Percentiles rank a stretch among this genome's conserved stretches.
These are phyloP conservation scores for Colletotrichum abscissum DNA, from an alignment of 2,329 filamentous ascomycete species.

Conservation along the genomic window DNA sequence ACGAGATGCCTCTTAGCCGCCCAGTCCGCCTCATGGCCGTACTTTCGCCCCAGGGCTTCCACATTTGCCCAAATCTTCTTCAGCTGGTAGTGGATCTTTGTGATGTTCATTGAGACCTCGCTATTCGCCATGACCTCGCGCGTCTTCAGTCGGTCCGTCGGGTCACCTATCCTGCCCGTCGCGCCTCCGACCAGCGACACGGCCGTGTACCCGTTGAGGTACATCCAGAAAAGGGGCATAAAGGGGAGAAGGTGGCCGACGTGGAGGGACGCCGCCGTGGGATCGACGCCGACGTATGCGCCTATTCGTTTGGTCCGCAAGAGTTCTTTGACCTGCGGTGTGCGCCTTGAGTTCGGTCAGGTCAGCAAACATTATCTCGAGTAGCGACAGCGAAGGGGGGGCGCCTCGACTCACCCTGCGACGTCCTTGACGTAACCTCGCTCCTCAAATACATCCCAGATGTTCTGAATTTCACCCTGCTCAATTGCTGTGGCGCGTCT, in stretches of 20 bases:
- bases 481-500: slow-evolving; percentile 58
- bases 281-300: slow-evolving; percentile 85
- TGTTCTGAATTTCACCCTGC: slow-evolving; percentile 60
- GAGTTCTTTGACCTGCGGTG: slow-evolving; percentile 68
- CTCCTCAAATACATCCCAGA: slow-evolving; percentile 75
- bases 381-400: neutral
- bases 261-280: slow-evolving; percentile 83
- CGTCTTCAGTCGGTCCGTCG: slow-evolving; percentile 74
- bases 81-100: slow-evolving; percentile 76
- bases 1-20: slow-evolving; percentile 74
- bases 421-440: slow-evolving; percentile 80
- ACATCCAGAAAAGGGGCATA: slow-evolving; percentile 88
- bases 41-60: slow-evolving; percentile 70
- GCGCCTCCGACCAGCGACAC: slow-evolving; percentile 78
- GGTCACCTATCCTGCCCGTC: slow-evolving; percentile 83
- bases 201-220: slow-evolving; percentile 77
- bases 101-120: slow-evolving; percentile 71
- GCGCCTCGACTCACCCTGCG: slow-evolving; percentile 67
- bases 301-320: slow-evolving; percentile 75
- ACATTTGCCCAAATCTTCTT: slow-evolving; percentile 81
- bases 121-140: slow-evolving; percentile 64
- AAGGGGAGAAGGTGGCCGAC: slow-evolving; percentile 83
- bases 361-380: slow-evolving; percentile 11
- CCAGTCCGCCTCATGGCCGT: slow-evolving; percentile 72
- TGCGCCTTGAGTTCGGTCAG: slow-evolving; percentile 47